These are phyloP conservation scores for Cordyceps tenuipes DNA, from an alignment of 2,329 filamentous ascomycete species.

Conservation along the genomic window DNA sequence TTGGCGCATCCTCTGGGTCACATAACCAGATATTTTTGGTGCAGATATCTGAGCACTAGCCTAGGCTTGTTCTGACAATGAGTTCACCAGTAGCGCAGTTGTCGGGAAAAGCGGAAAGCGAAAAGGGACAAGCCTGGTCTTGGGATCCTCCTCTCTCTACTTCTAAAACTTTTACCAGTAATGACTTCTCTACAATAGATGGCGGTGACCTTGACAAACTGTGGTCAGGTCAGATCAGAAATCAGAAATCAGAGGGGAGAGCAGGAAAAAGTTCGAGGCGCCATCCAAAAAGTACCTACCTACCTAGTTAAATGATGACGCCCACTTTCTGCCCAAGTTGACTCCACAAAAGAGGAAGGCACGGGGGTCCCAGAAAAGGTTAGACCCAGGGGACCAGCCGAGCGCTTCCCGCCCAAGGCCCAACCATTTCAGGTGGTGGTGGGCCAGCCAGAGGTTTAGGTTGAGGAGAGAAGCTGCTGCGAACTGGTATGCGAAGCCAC, in stretches of 20 bases:
- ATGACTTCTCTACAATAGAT: too few relatives aligned
- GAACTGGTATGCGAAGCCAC: neutral
- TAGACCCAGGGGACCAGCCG: slow-evolving; percentile 3
- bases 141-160: too few relatives aligned
- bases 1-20: too few relatives aligned
- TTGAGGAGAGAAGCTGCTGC: neutral
- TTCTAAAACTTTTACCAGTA: too few relatives aligned
- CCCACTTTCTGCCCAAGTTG: slow-evolving; percentile 6
- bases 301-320: neutral
- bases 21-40: too few relatives aligned
- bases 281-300: neutral
- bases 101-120: too few relatives aligned
- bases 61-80: too few relatives aligned
- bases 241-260: neutral
- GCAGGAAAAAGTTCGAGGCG: neutral
- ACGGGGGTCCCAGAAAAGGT: neutral
- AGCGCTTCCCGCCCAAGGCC: slow-evolving; percentile 1
- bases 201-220: too few relatives aligned
- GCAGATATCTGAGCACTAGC: too few relatives aligned
- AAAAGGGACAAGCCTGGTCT: too few relatives aligned
- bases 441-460: neutral
- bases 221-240: too few relatives aligned
- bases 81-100: too few relatives aligned
- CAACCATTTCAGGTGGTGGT: neutral
- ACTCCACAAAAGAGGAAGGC: neutral